These are phyloP conservation scores for Trichosphaerium sp. DNA, from an alignment of 78 protist genomes.

Conservation along the genomic window DNA sequence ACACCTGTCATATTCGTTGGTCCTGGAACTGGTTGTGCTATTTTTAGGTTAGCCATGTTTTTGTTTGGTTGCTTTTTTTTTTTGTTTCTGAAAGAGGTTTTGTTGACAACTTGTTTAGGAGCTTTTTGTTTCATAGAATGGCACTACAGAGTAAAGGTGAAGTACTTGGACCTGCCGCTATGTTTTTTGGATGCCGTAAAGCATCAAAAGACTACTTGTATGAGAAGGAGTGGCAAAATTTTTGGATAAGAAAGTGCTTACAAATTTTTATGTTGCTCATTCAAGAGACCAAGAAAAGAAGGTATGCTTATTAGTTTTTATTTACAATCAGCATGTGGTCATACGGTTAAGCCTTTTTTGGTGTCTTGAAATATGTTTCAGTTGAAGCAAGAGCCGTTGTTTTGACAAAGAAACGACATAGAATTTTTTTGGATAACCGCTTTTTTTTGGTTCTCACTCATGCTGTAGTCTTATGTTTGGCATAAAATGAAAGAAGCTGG, in stretches of 20 bases:
- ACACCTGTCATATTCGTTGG: slow-evolving; percentile 53
- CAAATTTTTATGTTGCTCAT: slow-evolving; percentile 5
- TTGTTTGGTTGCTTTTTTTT: no score
- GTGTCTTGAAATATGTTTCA: no score
- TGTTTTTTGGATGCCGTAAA: slow-evolving; percentile 45
- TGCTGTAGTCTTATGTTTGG: slow-evolving; percentile 18
- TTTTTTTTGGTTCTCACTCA: no score
- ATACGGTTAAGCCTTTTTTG: no score
- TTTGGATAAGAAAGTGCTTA: not conserved
- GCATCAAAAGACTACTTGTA: slow-evolving; percentile 18
- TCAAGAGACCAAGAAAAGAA: slow-evolving; percentile 25
- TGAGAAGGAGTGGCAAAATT: slow-evolving; percentile 21
- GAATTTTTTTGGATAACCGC: no score
- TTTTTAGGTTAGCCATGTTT: slow-evolving; percentile 43
- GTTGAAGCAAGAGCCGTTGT: no score
- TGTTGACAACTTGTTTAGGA: not conserved
- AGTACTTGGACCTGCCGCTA: slow-evolving; percentile 13
- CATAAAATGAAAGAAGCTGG: slow-evolving; percentile 12
- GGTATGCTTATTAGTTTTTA: no score
- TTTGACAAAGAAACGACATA: no score
- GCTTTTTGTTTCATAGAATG: not conserved
- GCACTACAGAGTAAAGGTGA: not conserved
- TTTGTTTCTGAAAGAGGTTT: slow-evolving; percentile 30
- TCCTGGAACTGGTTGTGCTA: slow-evolving; percentile 60
- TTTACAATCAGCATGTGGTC: no score